Evolutionary conservation across 2,329 filamentous ascomycete genomes (phyloP).

Genomic region (Talaromyces funiculosus): DNA sequence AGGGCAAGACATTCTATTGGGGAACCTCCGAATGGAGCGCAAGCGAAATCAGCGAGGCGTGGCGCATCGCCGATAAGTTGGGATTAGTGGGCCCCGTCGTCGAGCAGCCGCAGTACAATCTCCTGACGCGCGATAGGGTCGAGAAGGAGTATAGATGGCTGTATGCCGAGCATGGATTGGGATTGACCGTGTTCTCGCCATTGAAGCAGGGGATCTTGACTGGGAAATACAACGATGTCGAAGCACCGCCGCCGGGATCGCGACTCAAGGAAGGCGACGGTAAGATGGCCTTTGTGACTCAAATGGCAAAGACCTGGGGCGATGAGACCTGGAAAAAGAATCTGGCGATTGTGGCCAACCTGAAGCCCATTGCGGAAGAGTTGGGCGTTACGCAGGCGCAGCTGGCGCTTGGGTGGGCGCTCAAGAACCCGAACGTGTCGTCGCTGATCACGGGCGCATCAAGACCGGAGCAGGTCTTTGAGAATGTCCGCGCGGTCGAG

Average conservation of each 20-base stretch:
- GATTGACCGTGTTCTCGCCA: constrained; percentile 60
- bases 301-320: constrained; percentile 38
- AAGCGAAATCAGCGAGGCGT: constrained; percentile 59
- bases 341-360: constrained; percentile 42
- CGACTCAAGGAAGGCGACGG: constrained; percentile 54
- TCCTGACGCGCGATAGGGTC: constrained; percentile 57
- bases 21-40: constrained; percentile 64
- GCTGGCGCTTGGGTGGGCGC: constrained; percentile 55
- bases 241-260: constrained; percentile 43
- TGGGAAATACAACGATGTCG: constrained; percentile 54
- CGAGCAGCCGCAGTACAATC: constrained; percentile 64
- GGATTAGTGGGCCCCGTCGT: constrained; percentile 58
- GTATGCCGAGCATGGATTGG: constrained; percentile 55
- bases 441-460: constrained; percentile 41
- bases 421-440: constrained; percentile 54
- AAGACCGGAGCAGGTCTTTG: constrained; percentile 39
- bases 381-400: constrained; percentile 57
- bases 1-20: constrained; percentile 66
- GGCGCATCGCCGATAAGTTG: constrained; percentile 56
- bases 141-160: constrained; percentile 58
- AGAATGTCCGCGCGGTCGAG: constrained; percentile 32
- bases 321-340: constrained; percentile 31
- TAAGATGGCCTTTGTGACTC: constrained; percentile 52
- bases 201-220: constrained; percentile 57
- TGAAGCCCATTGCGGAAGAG: constrained; percentile 52